Evolutionary conservation across 192 early-diverging fungal species (phyloP).

Genomic region (Irineochytrium annulatum): DNA sequence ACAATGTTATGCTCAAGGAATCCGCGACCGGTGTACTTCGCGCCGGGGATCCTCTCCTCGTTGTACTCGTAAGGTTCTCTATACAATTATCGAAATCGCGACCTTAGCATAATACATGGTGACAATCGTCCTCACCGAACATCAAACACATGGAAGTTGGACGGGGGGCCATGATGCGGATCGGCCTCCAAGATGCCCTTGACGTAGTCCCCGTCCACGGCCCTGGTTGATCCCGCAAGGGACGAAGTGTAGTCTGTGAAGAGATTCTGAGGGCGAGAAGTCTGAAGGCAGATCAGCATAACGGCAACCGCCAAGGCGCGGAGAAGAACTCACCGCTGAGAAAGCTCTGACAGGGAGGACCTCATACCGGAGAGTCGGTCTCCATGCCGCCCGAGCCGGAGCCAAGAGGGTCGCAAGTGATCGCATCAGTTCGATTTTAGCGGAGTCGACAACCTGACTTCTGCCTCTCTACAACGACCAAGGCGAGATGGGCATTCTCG

Average conservation of each 20-base stretch:
- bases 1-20: constrained; percentile 54
- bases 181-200: background rate
- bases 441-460: too few relatives aligned
- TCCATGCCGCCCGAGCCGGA: too few relatives aligned
- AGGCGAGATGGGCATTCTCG: constrained; percentile 39
- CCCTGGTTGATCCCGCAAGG: background rate
- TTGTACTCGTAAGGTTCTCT: constrained; percentile 56
- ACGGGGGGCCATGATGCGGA: constrained; percentile 18
- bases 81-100: constrained; percentile 4
- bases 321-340: too few relatives aligned
- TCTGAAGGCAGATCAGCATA: too few relatives aligned
- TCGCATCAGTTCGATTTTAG: too few relatives aligned
- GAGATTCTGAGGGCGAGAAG: background rate
- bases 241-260: background rate
- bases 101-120: background rate
- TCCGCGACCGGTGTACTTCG: constrained; percentile 49
- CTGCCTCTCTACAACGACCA: background rate
- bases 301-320: too few relatives aligned
- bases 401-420: too few relatives aligned
- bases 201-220: background rate
- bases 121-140: constrained; percentile 23
- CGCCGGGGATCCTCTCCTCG: constrained; percentile 43
- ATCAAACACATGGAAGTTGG: constrained; percentile 35
- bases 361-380: too few relatives aligned
- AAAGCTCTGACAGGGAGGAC: too few relatives aligned